Percentiles rank a stretch among this genome's conserved stretches.
phyloP scores from a whole-genome alignment of 2,329 filamentous ascomycete genomes.

The Neofusicoccum umdonicola region DNA sequence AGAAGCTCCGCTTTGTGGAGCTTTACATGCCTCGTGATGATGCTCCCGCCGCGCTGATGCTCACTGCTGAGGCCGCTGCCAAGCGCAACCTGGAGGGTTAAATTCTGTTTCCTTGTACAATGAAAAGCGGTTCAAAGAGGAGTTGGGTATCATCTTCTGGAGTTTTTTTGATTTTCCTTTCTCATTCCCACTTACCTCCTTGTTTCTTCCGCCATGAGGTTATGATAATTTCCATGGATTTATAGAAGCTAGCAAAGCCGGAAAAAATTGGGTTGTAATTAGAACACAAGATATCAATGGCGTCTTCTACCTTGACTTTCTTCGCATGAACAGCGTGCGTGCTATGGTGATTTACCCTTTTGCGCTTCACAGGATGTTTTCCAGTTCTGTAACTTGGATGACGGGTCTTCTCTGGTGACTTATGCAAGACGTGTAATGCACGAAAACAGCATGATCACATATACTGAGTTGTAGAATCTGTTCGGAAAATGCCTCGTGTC shows the following conservation, averaged over 20 bases:
- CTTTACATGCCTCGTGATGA: constrained; percentile 77
- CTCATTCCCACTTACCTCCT: constrained; percentile 9
- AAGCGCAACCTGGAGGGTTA: constrained; percentile 58
- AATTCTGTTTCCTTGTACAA: not conserved
- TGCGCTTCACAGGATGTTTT: too few relatives aligned
- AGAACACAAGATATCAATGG: constrained; percentile 2
- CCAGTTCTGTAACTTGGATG: too few relatives aligned
- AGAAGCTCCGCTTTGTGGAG: constrained; percentile 70
- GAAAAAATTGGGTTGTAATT: constrained; percentile 13
- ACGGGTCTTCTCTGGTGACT: too few relatives aligned
- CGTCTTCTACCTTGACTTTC: not conserved
- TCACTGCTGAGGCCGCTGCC: constrained; percentile 70
- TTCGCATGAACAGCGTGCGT: too few relatives aligned
- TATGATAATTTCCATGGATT: not conserved
- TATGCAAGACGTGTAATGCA: too few relatives aligned
- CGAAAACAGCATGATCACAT: too few relatives aligned
- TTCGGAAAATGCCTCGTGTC: too few relatives aligned
- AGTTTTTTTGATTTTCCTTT: not conserved
- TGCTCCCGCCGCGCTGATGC: constrained; percentile 66
- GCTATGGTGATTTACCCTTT: too few relatives aligned
- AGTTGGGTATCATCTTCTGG: not conserved
- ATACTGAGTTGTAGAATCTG: too few relatives aligned
- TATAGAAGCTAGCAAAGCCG: constrained; percentile 9
- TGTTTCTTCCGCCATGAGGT: not conserved
- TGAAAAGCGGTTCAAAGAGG: constrained; percentile 6